phyloP scores from a whole-genome alignment of 148 eudicot species.

The Vaccinium corymbosum region DNA sequence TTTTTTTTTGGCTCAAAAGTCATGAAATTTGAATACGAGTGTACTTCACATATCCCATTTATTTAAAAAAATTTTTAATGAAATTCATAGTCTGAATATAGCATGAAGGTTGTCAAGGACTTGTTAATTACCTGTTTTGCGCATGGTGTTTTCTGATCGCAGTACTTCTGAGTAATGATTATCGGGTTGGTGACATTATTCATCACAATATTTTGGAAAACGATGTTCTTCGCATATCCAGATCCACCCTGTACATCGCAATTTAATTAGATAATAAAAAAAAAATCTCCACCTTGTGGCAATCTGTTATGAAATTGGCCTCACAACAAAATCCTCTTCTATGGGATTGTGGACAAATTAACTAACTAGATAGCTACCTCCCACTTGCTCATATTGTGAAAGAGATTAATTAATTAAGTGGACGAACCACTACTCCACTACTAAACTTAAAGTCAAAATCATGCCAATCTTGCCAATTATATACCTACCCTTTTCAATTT shows the following conservation, averaged over 20 bases:
- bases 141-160: constrained; percentile 57
- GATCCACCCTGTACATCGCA: constrained; percentile 62
- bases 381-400: background rate
- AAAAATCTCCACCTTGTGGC: background rate
- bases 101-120: background rate
- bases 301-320: background rate
- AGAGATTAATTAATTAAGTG: background rate
- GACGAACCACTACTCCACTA: background rate
- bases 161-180: constrained; percentile 77
- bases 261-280: background rate
- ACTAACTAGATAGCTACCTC: background rate
- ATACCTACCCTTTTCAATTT: background rate
- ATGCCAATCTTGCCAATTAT: background rate
- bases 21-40: no score
- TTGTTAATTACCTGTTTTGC: constrained; percentile 39
- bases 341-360: background rate
- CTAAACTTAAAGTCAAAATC: background rate
- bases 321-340: background rate
- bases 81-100: background rate
- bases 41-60: no score
- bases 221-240: constrained; percentile 64
- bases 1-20: background rate
- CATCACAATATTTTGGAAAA: constrained; percentile 65
- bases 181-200: constrained; percentile 73
- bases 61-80: background rate